phyloP scores from a whole-genome alignment of 169 alveolate genomes.

The Plasmodium chabaudi region DNA sequence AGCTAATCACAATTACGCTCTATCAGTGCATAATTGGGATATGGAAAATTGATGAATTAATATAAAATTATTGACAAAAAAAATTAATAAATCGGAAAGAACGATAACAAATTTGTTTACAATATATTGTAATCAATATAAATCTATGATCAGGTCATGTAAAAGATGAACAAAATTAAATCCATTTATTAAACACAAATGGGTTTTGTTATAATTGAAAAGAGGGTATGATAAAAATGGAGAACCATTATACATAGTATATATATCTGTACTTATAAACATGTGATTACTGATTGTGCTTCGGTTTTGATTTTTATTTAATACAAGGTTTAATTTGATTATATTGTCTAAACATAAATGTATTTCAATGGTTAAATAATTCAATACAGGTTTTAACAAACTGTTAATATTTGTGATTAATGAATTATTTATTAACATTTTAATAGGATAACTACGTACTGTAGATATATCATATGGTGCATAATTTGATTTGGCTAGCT shows the following conservation, averaged over 20 bases:
- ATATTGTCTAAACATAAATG: constrained; percentile 20
- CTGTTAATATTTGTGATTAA: constrained; percentile 3
- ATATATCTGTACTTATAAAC: constrained; percentile 24
- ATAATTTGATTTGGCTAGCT: neutral
- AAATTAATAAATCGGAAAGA: too few species aligned
- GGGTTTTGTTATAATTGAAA: constrained; percentile 12
- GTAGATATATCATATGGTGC: constrained; percentile 23
- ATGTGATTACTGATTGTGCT: constrained; percentile 26
- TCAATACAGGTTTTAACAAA: constrained; percentile 5
- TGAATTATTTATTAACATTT: neutral
- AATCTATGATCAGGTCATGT: constrained; percentile 27
- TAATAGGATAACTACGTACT: constrained; percentile 23
- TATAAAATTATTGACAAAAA: too few species aligned
- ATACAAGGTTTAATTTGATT: constrained; percentile 23
- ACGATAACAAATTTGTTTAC: too few species aligned
- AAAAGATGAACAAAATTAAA: constrained; percentile 36
- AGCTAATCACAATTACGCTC: too few species aligned
- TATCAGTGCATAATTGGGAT: too few species aligned
- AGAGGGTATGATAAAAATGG: constrained; percentile 43
- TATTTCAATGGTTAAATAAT: constrained; percentile 31
- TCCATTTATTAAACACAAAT: constrained; percentile 21
- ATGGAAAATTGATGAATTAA: too few species aligned
- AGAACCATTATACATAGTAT: constrained; percentile 23
- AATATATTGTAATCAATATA: neutral
- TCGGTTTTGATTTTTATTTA: neutral